These are phyloP conservation scores for Rusavskia elegans DNA, from an alignment of 495 filamentous ascomycete genomes.

Conservation along the genomic window DNA sequence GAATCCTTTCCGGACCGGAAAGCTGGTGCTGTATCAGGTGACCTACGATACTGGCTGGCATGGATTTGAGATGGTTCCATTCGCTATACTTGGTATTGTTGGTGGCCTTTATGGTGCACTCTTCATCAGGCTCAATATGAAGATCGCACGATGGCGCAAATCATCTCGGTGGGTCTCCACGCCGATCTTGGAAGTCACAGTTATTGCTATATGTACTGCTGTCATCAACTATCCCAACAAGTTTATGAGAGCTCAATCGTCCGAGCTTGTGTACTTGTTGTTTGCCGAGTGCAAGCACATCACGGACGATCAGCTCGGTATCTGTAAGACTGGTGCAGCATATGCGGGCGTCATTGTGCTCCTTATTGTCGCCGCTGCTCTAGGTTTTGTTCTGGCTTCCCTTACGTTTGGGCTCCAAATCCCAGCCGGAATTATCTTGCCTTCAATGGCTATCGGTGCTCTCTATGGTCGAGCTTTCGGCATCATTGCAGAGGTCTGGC, in stretches of 20 bases:
- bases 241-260: slow-evolving; percentile 85
- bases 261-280: slow-evolving; percentile 79
- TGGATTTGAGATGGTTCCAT: slow-evolving; percentile 84
- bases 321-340: slow-evolving; percentile 63
- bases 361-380: slow-evolving; percentile 59
- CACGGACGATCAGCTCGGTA: slow-evolving; percentile 66
- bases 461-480: slow-evolving; percentile 85
- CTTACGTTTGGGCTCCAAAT: slow-evolving; percentile 94
- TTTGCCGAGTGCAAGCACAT: slow-evolving; percentile 78
- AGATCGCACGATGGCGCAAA: slow-evolving; percentile 67
- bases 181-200: slow-evolving; percentile 60
- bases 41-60: slow-evolving; percentile 90
- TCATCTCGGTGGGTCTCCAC: slow-evolving; percentile 37
- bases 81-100: slow-evolving; percentile 69
- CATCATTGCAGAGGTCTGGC: slow-evolving; percentile 79
- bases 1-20: slow-evolving; percentile 90
- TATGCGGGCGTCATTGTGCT: slow-evolving; percentile 62
- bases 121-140: slow-evolving; percentile 91
- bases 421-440: slow-evolving; percentile 89
- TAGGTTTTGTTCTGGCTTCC: slow-evolving; percentile 74
- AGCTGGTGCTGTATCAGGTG: slow-evolving; percentile 92
- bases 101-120: slow-evolving; percentile 87
- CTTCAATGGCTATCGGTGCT: slow-evolving; percentile 93
- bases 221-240: slow-evolving; percentile 87
- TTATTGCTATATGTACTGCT: slow-evolving; percentile 63